Evolutionary conservation across 352 stramenopile species (phyloP).

Genomic region (Phytophthora megakarya): DNA sequence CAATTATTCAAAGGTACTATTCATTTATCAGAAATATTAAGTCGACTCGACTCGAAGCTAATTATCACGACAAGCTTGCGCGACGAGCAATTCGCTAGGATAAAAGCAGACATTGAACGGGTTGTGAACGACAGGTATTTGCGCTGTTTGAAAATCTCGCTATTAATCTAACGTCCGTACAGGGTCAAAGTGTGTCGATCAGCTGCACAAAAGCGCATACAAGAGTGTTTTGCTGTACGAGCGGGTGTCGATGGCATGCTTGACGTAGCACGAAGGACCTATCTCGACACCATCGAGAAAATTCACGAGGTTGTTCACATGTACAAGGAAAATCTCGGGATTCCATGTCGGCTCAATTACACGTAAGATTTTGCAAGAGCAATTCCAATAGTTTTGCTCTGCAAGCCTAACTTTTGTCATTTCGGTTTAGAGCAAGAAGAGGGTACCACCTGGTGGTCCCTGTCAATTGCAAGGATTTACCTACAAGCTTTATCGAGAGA

Average conservation of each 20-base stretch:
- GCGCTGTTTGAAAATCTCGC: neutral
- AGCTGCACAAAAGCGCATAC: slow-evolving; percentile 80
- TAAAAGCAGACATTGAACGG: slow-evolving; percentile 66
- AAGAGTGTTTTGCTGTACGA: slow-evolving; percentile 84
- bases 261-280: slow-evolving; percentile 78
- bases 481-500: slow-evolving; percentile 66
- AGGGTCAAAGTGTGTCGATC: slow-evolving; percentile 73
- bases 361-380: slow-evolving; percentile 48
- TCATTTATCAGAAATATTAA: neutral
- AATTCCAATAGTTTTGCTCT: neutral
- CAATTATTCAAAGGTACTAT: slow-evolving; percentile 63
- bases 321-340: slow-evolving; percentile 73
- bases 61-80: slow-evolving; percentile 43
- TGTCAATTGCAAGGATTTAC: slow-evolving; percentile 58
- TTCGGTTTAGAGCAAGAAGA: slow-evolving; percentile 44
- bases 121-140: slow-evolving; percentile 82
- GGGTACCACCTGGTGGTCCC: slow-evolving; percentile 79
- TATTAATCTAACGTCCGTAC: slow-evolving; percentile 1
- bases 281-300: slow-evolving; percentile 83
- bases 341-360: slow-evolving; percentile 77
- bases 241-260: slow-evolving; percentile 87
- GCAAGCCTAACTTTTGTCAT: neutral
- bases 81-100: slow-evolving; percentile 56
- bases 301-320: slow-evolving; percentile 77
- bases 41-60: slow-evolving; percentile 10